Base-by-base conservation (phyloP, 208 protist species). In the Trypanosoma melophagium region DNA sequence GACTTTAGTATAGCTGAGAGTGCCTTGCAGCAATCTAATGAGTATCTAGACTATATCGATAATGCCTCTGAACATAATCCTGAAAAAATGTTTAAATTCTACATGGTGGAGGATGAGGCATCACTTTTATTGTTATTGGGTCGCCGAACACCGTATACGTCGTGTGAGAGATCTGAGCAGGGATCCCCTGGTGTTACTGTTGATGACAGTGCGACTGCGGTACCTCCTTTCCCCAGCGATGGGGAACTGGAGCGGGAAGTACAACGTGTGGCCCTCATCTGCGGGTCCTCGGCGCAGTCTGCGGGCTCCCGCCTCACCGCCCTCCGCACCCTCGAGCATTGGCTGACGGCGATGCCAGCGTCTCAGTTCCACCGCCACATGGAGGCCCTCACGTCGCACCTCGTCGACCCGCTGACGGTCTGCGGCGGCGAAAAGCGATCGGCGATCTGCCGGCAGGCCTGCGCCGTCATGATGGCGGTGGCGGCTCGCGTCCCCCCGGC, bases 1-100 rank as follows among this genome's bases (percentile, higher is more conserved):
- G 92, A 97, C 70, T 78, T 97, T 47, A 74, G 72, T 41, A 90
- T 76, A 24, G 86, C 87, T 7, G 78, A 90, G 38, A 64, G 79
- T 53, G 81, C 75, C 22, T 66, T 96, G 14, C 57, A 70, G 5
- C 77, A 87, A 57, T 74, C 77, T 40, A 68, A 89, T 40, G 86
- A 96, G 75, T 96, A 96, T 61, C 63, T 96, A 13, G 72, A 87
- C 74, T 96, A 79, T 65, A 91, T 96, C 35, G 40, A 86, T 59
- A 55, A 51, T 60, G 60, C 75, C 17, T 77, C 87, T 2, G 54
- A 69, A 24, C 80, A 79, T 60, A 76, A 79, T 61, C 51, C 69
- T 17, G 76, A 84, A 4, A 58, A 45, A 16, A 82, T 93, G 64
- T 94, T 92, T 41, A 69, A 73, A 50, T 85, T 96, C 24, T 96